Base-by-base conservation (phyloP, 805 yeast species). In the Komagataella populi region DNA sequence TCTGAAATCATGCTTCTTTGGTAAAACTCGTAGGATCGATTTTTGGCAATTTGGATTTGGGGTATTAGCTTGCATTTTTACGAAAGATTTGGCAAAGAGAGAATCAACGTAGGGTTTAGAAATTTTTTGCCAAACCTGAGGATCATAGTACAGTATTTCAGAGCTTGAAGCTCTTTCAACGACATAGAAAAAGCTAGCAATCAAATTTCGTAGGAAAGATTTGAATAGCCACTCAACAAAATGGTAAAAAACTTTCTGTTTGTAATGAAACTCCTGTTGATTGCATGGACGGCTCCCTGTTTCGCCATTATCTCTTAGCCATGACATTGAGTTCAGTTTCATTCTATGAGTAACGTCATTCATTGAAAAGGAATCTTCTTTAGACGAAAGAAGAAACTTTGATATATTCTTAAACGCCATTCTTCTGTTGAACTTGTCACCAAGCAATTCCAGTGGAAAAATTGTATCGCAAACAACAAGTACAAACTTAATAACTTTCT, bases 151-250 rank as follows among this genome's bases (percentile, higher is more conserved):
- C 0, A 70, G 50, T 0, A 78, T 53, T 3, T 65, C 64, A 7
- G 60, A 64, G 0, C 68, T 60, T 17, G 62, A 69, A 7, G 78
- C 74, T 1, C 70, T 63, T 48, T 81, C 84, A 0, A 93, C 82
- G 4, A 83, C 81, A 59, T 85, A 82, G 67, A 87, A 89, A 58
- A 77, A 78, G 0, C 75, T 63, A 0, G 69, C 63, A 0, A 86
- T 56, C 1, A 85, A 53, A 16, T 67, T 70, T 6, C 74, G 66
- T 0, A 86, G 55, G 49, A 81, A 71, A 0, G 43, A 45, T 0
- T 63, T 55, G 45, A 84, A 75, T 1, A 84, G 49, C 96, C 96
- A 90, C 1, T 50, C 48, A 1, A 84, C 23, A 49, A 86, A 78
- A 2, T 59, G 55, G 2, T 56, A 51, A 10, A 81, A 60, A 16